Evolutionary conservation across 805 yeast species (phyloP), one percentile per base, ranked within the genome.

Genomic region (Saturnispora gosingensis): DNA sequence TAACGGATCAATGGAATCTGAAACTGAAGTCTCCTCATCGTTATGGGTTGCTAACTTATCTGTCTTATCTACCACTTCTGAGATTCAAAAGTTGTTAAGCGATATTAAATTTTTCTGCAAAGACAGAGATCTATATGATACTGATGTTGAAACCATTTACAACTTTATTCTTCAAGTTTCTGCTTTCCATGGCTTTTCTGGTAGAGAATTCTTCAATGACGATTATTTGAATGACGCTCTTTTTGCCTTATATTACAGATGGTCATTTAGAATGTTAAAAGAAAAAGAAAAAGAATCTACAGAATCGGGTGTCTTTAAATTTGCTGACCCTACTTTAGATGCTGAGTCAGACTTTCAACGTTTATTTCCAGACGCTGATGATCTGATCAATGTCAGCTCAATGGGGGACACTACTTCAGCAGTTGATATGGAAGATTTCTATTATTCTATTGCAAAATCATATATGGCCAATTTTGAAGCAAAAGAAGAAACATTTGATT

Each of bases 311-410:
- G 70, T 88, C 38, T 90, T 78, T 68, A 84, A 76, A 61, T 84
- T 76, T 59, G 67, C 74, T 27, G 88, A 83, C 55, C 77, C 80
- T 2, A 77, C 78, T 2, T 75, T 74, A 16, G 88, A 85, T 52
- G 77, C 78, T 3, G 97, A 88, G 56, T 80, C 76, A n/a, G 97
- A 90, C 50, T 88, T 90, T 69, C 77, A 70, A 59, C 62, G 61
- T n/a, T 64, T 90, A 68, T 91, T 91, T 75, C 97, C 97, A 0
- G 96, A 88, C 62, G 88, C 80, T 56, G 95, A 86, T 46, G 86
- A 84, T 9, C 76, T 80, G 4, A 62, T 80, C 48, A 77, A 75
- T 27, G 54, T 64, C 15, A 64, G 64, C 2, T 63, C 52, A 5
- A 61, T 65, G 20, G 68, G 56, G 5, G 56, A 38, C 1, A 38